Percentiles rank a stretch among this genome's conserved stretches.
These are phyloP conservation scores for Silene noctiflora DNA, from an alignment of 179 eudicot species.

Conservation along the genomic window DNA sequence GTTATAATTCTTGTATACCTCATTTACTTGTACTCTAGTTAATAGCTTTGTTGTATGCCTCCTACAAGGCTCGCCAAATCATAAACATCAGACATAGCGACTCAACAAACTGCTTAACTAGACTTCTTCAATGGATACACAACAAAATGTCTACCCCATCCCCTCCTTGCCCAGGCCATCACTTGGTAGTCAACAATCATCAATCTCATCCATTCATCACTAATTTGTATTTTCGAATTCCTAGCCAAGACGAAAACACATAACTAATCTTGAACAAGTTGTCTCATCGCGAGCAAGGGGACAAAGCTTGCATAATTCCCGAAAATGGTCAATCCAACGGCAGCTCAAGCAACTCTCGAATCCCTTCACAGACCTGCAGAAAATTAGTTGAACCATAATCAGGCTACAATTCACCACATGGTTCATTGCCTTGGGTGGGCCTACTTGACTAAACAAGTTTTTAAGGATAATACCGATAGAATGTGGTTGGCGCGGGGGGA, in stretches of 20 bases:
- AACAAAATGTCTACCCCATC: neutral
- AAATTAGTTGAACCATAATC: slow-evolving; percentile 9
- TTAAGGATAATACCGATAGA: neutral
- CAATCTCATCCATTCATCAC: too few relatives aligned
- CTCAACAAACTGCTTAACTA: too few relatives aligned
- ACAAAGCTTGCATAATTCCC: neutral
- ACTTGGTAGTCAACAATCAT: too few relatives aligned
- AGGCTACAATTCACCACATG: neutral
- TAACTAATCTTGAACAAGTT: neutral
- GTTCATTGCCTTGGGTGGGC: neutral
- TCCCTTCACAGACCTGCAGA: slow-evolving; percentile 72
- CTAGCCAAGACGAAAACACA: neutral
- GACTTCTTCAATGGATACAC: neutral
- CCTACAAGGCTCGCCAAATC: too few relatives aligned
- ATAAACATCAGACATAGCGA: too few relatives aligned
- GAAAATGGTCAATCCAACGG: slow-evolving; percentile 24
- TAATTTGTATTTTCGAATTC: neutral
- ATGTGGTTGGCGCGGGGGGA: neutral
- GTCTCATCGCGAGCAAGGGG: neutral
- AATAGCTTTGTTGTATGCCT: too few relatives aligned
- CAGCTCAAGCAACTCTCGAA: slow-evolving; percentile 60
- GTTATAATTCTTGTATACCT: too few relatives aligned
- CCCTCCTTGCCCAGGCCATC: too few relatives aligned
- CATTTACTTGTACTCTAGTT: too few relatives aligned
- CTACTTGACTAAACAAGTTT: neutral